Evolutionary conservation across 805 yeast genomes (phyloP), one percentile per base, ranked within the genome.

Genomic region (Suhomyces sp.): DNA sequence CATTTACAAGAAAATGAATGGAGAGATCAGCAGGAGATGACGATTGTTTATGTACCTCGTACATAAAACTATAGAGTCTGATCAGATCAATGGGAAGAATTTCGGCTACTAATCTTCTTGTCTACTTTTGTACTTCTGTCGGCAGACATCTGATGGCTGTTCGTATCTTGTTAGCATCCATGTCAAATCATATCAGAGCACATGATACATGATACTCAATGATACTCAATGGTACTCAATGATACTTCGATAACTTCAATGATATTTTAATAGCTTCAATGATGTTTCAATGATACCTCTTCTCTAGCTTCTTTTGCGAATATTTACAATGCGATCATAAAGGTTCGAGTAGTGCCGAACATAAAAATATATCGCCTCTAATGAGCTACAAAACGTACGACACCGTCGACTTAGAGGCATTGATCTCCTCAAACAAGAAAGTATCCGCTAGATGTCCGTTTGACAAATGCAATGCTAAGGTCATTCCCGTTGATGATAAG

Each of bases 401-500:
- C 5, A 8, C 8, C 15, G 10, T 46, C 23, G 19, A 45, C 40
- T 29, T 45, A 17, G 48, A 24, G 22, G 27, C 7, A 13, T 15
- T 46, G 27, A 6, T 49, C 7, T 22, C 48, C 35, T 27, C 19
- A 15, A 26, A 44, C 26, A 46, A 44, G 27, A 22, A 42, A 6
- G 50, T 59, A 4, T 53, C 57, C 19, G 29, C 63, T 13, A 44
- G 55, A 54, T 65, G 69, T 46, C 67, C 67, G 6, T 62, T 61
- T 46, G 40, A 55, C 23, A 42, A 56, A 40, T 64, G 68, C 49
- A 58, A 59, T 42, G 56, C 67, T 6, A 48, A 62, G 48, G 61
- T 70, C 26, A 67, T 71, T 10, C 57, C 55, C 13, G 57, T 64
- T 15, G 47, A 45, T n/a, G 47, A 60, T 10, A 48, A 46, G n/a